Base-by-base conservation (phyloP, 805 yeast species). In the Zygosaccharomyces rouxii region DNA sequence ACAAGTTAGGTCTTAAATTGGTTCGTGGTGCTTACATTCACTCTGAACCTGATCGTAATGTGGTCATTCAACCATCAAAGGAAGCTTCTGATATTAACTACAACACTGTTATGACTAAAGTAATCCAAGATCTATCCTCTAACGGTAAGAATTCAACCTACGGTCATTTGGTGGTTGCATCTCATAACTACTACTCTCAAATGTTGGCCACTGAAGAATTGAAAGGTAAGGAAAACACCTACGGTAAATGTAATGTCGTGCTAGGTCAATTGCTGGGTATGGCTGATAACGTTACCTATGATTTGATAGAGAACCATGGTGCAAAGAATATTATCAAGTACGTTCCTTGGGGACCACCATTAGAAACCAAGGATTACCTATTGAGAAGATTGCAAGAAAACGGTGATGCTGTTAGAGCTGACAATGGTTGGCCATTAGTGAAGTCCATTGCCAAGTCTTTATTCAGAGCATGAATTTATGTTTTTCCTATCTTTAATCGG, bases 281-380 rank as follows among this genome's bases (percentile, higher is more conserved):
- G 97, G 95, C 96, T 44, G 98, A 90, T 68, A 84, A 85, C 60
- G 79, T 87, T 52, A 88, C 97, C 22, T 76, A 77, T 64, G 88
- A 86, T 56, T 75, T 90, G 60, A 79, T 87, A 48, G 70, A 75
- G 35, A 74, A 81, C 41, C 79, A 85, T 55, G 74, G 79, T 39
- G 86, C 79, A 39, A 80, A 76, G 52, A 88, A 88, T 61, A 83
- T 90, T 46, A 83, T 92, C 70, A 92, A 92, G 71, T 90, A 92
- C 65, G 97, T 90, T 53, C 95, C 97, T 14, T 90, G 97, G 97
- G 97, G 97, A 7, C 97, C 97, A 29, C 95, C 96, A 48, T 70
- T 80, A 57, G 97, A 92, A 71, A 89, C 97, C 50, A 89, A 87
- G 71, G 96, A 88, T 58, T 90, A 90, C 64, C 71, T 90, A 52